Base-by-base conservation (phyloP, 1,284 basidiomycete genomes). In the Cryptococcus sp. region DNA sequence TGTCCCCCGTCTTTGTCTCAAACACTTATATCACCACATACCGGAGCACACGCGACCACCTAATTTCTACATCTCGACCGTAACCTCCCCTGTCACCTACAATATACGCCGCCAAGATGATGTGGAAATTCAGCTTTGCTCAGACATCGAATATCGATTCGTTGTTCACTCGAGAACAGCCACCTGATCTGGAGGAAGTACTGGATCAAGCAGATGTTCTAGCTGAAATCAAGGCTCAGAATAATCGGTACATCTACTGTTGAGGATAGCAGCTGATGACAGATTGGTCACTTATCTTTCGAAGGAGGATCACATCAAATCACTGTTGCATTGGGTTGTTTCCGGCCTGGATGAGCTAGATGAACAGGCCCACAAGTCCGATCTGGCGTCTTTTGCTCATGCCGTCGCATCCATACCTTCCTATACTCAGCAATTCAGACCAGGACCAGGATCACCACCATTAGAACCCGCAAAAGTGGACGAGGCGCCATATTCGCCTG, bases 151-250 rank as follows among this genome's bases (percentile, higher is more conserved):
- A 67, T 41, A 59, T 77, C 39, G 75, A 77, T 47, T 59, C 64
- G 7, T 57, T 76, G 3, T 57, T 76, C 37, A 61, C 65, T 24
- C 53, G 75, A 28, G 71, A 72, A 54, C 63, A 64, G 4, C 70
- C 74, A 10, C 74, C 74, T 11, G 63, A 83, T 37, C 80, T 97
- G 46, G 92, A 97, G 75, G 86, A 91, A 46, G 85, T 98, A 53
- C 79, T 98, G 52, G 91, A 96, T 77, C 91, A 97, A 77, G 88
- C 91, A 70, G 92, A 97, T 73, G 79, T 97, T 50, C 78, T 98
- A 48, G 88, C 91, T 73, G 93, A 98, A 74, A 92, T 91, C 82
- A 98, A 98, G 76, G 81, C 88, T 3, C 91, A 94, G 74, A 97
- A 97, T 71, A 86, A 86, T 49, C 73, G 70, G 72, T 75, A 54